Percentiles rank a stretch among this genome's conserved stretches.
These are phyloP conservation scores for Podila epigama DNA, from an alignment of 192 early-diverging fungal species.

Conservation along the genomic window DNA sequence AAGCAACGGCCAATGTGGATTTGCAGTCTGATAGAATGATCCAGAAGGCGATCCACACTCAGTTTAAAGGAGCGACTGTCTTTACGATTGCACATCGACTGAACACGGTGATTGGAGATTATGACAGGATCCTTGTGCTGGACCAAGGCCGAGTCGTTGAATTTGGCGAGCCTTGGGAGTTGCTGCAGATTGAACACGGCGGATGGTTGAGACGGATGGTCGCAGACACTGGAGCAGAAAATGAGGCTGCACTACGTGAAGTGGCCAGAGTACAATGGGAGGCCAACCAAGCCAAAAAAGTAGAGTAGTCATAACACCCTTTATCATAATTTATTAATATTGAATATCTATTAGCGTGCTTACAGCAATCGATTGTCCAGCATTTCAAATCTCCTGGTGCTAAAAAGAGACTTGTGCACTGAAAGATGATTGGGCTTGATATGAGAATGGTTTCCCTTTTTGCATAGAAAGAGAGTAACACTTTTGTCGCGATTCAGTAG, in stretches of 20 bases:
- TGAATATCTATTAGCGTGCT: no score
- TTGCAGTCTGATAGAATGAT: slow-evolving; percentile 70
- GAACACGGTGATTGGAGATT: slow-evolving; percentile 62
- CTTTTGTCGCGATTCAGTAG: no score
- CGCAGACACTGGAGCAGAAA: slow-evolving; percentile 42
- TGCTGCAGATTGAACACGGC: slow-evolving; percentile 48
- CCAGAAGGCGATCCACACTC: slow-evolving; percentile 66
- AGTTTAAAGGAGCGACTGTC: slow-evolving; percentile 53
- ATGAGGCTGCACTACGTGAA: slow-evolving; percentile 26
- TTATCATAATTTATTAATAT: no score
- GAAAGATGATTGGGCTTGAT: no score
- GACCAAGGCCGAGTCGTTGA: slow-evolving; percentile 79
- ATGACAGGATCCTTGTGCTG: slow-evolving; percentile 74
- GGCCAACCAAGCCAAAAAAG: not conserved
- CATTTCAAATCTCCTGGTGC: no score
- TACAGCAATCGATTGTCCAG: no score
- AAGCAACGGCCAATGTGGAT: slow-evolving; percentile 74
- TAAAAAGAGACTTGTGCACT: no score
- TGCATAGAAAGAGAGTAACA: no score
- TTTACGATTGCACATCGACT: slow-evolving; percentile 62
- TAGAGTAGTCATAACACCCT: no score
- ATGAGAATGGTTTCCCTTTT: no score
- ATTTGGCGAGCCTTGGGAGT: slow-evolving; percentile 69
- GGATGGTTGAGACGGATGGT: slow-evolving; percentile 48
- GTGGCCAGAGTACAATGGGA: slow-evolving; percentile 45